phyloP scores from a whole-genome alignment of 495 filamentous ascomycete species.

The Friedmanniomyces endolithicus region DNA sequence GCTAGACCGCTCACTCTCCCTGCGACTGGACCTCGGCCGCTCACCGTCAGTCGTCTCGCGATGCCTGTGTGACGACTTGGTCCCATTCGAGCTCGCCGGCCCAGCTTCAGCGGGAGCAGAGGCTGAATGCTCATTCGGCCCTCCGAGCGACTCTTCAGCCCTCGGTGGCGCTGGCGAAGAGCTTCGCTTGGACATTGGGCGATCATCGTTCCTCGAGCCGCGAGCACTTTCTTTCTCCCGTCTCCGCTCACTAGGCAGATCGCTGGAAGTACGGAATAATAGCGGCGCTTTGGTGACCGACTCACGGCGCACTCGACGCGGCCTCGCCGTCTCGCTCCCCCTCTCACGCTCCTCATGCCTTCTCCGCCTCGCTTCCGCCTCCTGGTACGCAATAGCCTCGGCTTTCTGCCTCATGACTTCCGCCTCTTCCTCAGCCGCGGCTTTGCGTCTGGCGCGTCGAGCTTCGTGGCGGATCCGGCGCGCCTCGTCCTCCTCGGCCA shows the following conservation, averaged over 20 bases:
- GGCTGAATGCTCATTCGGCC: neutral
- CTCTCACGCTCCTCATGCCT: neutral
- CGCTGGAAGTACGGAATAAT: neutral
- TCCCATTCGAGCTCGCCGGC: constrained; percentile 8
- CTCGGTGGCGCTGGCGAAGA: neutral
- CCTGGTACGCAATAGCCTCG: constrained; percentile 1
- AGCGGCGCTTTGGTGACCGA: neutral
- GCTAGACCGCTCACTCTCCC: constrained; percentile 1
- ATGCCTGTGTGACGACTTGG: constrained; percentile 3
- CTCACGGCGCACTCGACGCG: neutral
- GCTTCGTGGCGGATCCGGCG: constrained; percentile 3
- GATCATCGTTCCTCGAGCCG: neutral
- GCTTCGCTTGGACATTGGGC: neutral
- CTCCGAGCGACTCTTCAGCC: neutral
- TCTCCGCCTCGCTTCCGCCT: neutral
- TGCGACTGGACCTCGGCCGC: constrained; percentile 2
- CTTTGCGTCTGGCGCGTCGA: neutral
- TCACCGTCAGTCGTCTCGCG: constrained; percentile 3
- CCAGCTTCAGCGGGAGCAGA: neutral
- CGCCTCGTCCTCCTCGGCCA: constrained; percentile 8
- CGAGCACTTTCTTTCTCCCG: neutral
- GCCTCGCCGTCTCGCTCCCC: neutral
- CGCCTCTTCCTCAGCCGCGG: constrained; percentile 3
- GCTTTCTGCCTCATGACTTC: neutral
- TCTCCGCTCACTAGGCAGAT: neutral